phyloP scores from a whole-genome alignment of 495 filamentous ascomycete species.

The Mycothermus thermophilus region DNA sequence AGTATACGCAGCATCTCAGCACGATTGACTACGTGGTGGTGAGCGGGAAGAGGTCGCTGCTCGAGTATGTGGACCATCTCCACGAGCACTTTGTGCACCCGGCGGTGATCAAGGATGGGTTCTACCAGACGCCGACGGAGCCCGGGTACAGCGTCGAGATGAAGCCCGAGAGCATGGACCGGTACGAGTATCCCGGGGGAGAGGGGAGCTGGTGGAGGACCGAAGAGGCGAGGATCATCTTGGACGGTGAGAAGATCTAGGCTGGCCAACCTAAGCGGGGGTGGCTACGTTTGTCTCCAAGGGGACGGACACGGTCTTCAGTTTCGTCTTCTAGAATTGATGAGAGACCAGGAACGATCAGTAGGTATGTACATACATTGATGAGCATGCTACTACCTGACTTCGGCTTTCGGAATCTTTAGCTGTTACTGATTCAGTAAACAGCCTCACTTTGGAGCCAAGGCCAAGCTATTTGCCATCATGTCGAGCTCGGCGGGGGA shows the following conservation, averaged over 20 bases:
- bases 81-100: constrained; percentile 90
- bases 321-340: too few species aligned
- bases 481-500: too few species aligned
- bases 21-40: constrained; percentile 92
- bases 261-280: too few species aligned
- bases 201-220: constrained; percentile 74
- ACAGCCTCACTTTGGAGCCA: too few species aligned
- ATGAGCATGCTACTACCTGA: too few species aligned
- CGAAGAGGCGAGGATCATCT: constrained; percentile 52
- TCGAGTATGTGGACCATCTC: constrained; percentile 88
- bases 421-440: too few species aligned
- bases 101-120: constrained; percentile 64
- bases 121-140: constrained; percentile 71
- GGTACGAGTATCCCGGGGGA: constrained; percentile 59
- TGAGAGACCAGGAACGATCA: too few species aligned
- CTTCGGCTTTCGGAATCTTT: too few species aligned
- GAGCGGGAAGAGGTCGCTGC: constrained; percentile 59
- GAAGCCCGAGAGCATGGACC: constrained; percentile 75
- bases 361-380: too few species aligned
- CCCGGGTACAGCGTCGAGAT: constrained; percentile 88
- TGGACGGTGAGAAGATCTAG: constrained; percentile 43
- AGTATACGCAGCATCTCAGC: constrained; percentile 88
- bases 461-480: too few species aligned
- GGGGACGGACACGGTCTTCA: too few species aligned
- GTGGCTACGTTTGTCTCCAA: too few species aligned